A percentile compares a stretch with the other conserved stretches of the same genome.
These are phyloP conservation scores for Acacia acuminata DNA, from an alignment of 306 rosid species.

Conservation along the genomic window DNA sequence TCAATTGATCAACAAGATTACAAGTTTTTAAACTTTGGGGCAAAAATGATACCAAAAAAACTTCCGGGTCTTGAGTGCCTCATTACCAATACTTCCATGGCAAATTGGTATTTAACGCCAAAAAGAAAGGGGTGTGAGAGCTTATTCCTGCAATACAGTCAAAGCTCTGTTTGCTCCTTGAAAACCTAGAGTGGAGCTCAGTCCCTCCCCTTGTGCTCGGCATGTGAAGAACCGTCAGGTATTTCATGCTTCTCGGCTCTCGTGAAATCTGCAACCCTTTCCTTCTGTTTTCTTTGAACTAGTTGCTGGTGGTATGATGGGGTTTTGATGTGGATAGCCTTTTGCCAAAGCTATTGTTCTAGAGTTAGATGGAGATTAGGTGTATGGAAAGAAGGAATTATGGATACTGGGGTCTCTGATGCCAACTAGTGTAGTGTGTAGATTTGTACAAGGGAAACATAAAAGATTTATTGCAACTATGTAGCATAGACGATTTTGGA, in stretches of 20 bases:
- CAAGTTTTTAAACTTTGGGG: too few species aligned
- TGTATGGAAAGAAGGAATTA: slow-evolving; percentile 59
- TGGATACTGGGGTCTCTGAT: slow-evolving; percentile 52
- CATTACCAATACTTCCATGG: too few species aligned
- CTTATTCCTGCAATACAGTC: too few species aligned
- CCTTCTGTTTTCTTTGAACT: background rate
- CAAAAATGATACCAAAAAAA: too few species aligned
- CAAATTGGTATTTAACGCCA: too few species aligned
- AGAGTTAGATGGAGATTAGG: slow-evolving; percentile 68
- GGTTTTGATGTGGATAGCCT: background rate
- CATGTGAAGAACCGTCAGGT: background rate
- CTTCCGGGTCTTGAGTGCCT: too few species aligned
- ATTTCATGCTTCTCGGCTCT: background rate
- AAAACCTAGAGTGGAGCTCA: background rate
- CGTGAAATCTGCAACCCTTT: background rate
- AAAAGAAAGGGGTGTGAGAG: too few species aligned
- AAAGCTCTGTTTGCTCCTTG: too few species aligned
- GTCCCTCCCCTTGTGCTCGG: background rate
- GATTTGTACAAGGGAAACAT: background rate
- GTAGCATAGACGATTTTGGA: background rate
- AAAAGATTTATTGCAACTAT: background rate
- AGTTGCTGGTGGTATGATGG: background rate
- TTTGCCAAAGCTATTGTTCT: slow-evolving; percentile 41
- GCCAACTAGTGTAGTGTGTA: slow-evolving; percentile 28
- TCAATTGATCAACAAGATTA: too few species aligned